Evolutionary conservation across 2,329 filamentous ascomycete genomes (phyloP), one percentile per base, ranked within the genome.

Genomic region (Dactylonectria macrodidyma): DNA sequence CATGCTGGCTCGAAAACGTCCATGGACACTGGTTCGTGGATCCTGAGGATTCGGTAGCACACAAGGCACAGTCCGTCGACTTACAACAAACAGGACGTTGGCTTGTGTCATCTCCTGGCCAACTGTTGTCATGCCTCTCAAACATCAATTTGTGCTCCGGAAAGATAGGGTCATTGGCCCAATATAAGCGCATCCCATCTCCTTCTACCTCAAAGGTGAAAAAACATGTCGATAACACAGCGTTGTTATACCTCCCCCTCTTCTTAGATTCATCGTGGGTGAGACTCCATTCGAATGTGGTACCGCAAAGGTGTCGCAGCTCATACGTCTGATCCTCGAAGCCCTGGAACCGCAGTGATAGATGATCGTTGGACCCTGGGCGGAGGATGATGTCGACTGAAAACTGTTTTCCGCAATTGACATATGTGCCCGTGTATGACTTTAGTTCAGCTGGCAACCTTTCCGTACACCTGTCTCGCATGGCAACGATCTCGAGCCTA

Each of bases 251-350:
- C 24, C 54, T 57, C 2, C 54, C 54, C 19, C 54, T 38, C 22
- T 46, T 57, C 54, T 57, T 57, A 9, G 54, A 38, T 36, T 46
- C 54, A 46, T 57, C 54, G 26, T 57, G 54, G 10, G 22, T 33
- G 3, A 46, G n/a, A 9, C 7, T 24, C 36, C 36, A 57, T 44
- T 57, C 54, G 12, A 41, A 57, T 8, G 22, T 34, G 7, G 19
- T 7, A 46, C 44, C 36, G 24, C 54, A 57, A 11, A 41, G 54
- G 16, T 26, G 54, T 5, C 54, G 54, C 11, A 57, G 34, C 2
- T 57, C 54, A 24, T 57, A 57, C 22, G 54, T 57, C 11, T 57
- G 54, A n/a, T 57, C 54, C 10, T 44, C 6, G 1, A 57, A n/a
- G 6, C 54, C 54, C 26, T 57, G 36, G 33, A 57, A 57, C 14